These are phyloP conservation scores for Colletotrichum acutatum DNA, from an alignment of 2,329 filamentous ascomycete species.

Conservation along the genomic window DNA sequence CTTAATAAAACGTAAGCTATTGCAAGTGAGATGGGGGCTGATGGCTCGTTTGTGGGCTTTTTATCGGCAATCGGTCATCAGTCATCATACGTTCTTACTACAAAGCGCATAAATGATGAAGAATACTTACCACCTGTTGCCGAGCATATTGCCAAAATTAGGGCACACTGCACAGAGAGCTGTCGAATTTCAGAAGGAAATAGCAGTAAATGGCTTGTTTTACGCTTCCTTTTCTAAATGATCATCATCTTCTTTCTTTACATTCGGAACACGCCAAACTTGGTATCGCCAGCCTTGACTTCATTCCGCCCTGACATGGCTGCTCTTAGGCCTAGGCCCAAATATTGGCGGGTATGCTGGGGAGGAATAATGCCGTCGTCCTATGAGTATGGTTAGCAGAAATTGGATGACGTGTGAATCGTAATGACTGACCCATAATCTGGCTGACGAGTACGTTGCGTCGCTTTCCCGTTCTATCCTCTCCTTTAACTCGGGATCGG, in stretches of 20 bases:
- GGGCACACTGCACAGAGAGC: not conserved
- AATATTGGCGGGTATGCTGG: slow-evolving; percentile 77
- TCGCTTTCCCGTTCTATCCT: slow-evolving; percentile 93
- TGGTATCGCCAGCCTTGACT: slow-evolving; percentile 69
- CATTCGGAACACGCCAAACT: slow-evolving; percentile 88
- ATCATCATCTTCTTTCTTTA: slow-evolving; percentile 49
- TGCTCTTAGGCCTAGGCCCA: slow-evolving; percentile 78
- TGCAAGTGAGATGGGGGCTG: not conserved
- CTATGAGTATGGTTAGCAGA: slow-evolving; percentile 46
- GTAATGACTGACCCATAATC: slow-evolving; percentile 77
- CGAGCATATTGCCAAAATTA: not conserved
- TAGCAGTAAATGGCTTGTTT: not conserved
- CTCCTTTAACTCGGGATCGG: slow-evolving; percentile 82
- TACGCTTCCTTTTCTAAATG: not conserved
- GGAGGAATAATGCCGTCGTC: slow-evolving; percentile 85
- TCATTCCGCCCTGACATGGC: slow-evolving; percentile 76
- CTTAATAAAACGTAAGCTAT: not conserved
- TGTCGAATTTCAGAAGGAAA: not conserved
- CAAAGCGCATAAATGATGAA: not conserved
- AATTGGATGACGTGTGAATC: slow-evolving; percentile 10
- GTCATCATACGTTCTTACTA: not conserved
- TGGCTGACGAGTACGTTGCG: slow-evolving; percentile 86
- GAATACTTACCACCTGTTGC: not conserved
- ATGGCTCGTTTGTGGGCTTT: not conserved
- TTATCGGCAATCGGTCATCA: not conserved